Conservation (phyloP, 78 protist species). For the Creolimax fragrantissima region DNA sequence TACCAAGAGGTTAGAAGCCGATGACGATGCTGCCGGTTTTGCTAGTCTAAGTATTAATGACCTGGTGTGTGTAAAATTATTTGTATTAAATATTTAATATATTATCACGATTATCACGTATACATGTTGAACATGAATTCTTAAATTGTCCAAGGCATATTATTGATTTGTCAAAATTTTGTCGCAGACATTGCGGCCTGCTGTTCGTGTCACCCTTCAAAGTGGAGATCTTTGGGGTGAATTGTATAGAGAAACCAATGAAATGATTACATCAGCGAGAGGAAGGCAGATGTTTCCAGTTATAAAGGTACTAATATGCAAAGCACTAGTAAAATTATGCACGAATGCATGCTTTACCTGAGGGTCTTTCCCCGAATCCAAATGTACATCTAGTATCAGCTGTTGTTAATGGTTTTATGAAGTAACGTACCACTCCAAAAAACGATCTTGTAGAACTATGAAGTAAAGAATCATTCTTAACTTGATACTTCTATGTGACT, state of each 20-base stretch:
- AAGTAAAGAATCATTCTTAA: no score
- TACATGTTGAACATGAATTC: not conserved
- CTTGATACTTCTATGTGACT: no score
- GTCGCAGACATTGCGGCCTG: not conserved
- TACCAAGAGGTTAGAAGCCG: no score
- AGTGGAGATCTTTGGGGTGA: not conserved
- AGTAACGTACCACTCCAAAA: no score
- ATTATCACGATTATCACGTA: not conserved
- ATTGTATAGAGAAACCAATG: not conserved
- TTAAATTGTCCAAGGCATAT: no score
- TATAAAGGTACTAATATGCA: not conserved
- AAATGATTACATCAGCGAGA: not conserved
- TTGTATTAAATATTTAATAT: not conserved
- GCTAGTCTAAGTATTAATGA: not conserved
- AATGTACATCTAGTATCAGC: not conserved
- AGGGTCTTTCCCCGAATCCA: not conserved
- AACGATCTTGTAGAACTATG: no score
- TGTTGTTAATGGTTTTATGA: no score
- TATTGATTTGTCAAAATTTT: no score
- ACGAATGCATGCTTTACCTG: not conserved
- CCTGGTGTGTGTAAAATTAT: not conserved
- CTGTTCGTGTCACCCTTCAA: not conserved
- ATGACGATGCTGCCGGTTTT: not conserved
- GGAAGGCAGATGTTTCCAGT: constrained; percentile 4
- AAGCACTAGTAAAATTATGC: no score